These are phyloP conservation scores for Penicillium turbatum DNA, from an alignment of 495 filamentous ascomycete species.

Conservation along the genomic window DNA sequence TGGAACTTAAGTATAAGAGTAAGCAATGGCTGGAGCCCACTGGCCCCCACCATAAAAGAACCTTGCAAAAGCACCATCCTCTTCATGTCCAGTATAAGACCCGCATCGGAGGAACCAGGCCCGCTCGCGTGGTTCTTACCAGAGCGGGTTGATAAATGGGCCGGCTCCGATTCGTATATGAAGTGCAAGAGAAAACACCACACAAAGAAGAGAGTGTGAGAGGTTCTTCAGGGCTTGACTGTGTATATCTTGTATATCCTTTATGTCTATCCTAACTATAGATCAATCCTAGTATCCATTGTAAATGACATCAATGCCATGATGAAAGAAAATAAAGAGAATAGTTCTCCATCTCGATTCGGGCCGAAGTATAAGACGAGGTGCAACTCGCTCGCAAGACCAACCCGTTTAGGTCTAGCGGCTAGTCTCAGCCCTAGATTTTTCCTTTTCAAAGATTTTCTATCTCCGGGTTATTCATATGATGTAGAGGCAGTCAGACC, in stretches of 20 bases:
- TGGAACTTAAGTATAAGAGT: not conserved
- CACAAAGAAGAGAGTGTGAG: too few species aligned
- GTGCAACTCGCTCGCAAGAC: conserved; percentile 25
- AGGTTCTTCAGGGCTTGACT: too few species aligned
- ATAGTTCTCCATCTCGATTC: conserved; percentile 15
- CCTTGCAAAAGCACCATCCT: conserved; percentile 4
- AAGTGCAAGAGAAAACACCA: not conserved
- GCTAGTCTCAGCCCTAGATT: not conserved
- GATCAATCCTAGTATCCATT: not conserved
- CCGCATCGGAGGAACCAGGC: conserved; percentile 8
- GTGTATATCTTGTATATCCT: too few species aligned
- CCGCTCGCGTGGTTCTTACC: not conserved
- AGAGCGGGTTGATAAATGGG: conserved; percentile 2
- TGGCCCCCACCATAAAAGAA: conserved; percentile 2
- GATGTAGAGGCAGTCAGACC: too few species aligned
- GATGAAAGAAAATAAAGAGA: not conserved
- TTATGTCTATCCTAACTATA: not conserved
- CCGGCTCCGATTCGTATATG: conserved; percentile 4
- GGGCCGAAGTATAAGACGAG: conserved; percentile 10
- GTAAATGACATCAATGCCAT: conserved; percentile 10
- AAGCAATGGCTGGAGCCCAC: conserved; percentile 7
- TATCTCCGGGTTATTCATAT: too few species aligned
- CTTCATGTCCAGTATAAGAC: conserved; percentile 1
- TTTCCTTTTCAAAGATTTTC: not conserved
- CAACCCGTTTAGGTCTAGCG: conserved; percentile 27